phyloP scores from a whole-genome alignment of 106 monocot species.

The Dactylorhiza incarnata region DNA sequence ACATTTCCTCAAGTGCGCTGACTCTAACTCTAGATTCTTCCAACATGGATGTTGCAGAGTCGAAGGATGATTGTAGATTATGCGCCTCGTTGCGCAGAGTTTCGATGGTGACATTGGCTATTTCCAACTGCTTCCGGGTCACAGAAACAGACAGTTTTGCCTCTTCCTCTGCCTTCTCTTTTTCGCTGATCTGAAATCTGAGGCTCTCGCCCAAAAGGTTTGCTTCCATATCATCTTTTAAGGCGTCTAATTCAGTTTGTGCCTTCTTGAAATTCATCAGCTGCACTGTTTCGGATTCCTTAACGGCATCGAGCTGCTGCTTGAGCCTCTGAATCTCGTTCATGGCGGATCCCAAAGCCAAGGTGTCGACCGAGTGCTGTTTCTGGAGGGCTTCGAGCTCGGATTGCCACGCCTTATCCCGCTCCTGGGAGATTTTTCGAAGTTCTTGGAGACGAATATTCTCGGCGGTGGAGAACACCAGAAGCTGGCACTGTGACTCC shows the following conservation, averaged over 20 bases:
- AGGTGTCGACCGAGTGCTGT: constrained; percentile 50
- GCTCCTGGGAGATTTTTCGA: constrained; percentile 50
- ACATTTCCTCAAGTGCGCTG: constrained; percentile 29
- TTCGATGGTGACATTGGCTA: constrained; percentile 45
- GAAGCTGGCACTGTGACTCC: constrained; percentile 43
- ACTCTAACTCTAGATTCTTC: constrained; percentile 51
- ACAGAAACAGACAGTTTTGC: constrained; percentile 32
- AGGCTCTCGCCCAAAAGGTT: constrained; percentile 37
- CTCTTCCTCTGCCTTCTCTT: constrained; percentile 40
- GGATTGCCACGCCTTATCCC: constrained; percentile 63
- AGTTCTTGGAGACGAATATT: constrained; percentile 56
- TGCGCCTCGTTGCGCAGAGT: constrained; percentile 38
- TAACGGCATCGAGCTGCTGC: constrained; percentile 41
- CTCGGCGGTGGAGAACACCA: constrained; percentile 55
- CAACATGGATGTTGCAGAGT: constrained; percentile 34
- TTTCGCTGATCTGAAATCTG: constrained; percentile 26
- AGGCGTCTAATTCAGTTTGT: constrained; percentile 19
- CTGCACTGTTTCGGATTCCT: constrained; percentile 26
- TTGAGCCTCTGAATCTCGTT: constrained; percentile 69
- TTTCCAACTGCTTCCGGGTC: constrained; percentile 53
- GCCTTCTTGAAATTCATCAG: constrained; percentile 22
- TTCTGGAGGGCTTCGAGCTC: constrained; percentile 75
- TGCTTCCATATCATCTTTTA: constrained; percentile 37
- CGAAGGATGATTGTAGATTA: constrained; percentile 45
- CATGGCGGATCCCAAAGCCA: constrained; percentile 44